Evolutionary conservation across 495 filamentous ascomycete species (phyloP).

Genomic region (Aspergillus sclerotioniger): DNA sequence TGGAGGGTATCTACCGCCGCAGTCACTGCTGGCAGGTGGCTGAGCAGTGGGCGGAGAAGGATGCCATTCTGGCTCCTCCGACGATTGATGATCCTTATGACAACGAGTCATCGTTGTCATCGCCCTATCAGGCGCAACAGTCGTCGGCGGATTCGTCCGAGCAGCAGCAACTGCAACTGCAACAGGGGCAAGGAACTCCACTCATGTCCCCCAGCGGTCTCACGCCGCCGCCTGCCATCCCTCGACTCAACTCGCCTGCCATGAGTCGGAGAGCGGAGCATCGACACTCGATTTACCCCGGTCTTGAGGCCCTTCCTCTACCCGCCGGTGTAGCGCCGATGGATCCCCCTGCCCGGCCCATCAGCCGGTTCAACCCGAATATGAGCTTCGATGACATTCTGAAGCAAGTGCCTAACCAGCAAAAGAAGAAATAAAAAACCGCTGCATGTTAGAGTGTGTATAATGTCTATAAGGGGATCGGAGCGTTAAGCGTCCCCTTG

Average conservation of each 20-base stretch:
- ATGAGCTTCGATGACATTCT: slow-evolving; percentile 56
- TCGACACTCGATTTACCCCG: slow-evolving; percentile 46
- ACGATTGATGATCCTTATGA: slow-evolving; percentile 42
- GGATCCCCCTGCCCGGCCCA: slow-evolving; percentile 40
- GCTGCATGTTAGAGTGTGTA: slow-evolving; percentile 8
- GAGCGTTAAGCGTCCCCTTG: not conserved
- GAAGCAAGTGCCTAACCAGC: slow-evolving; percentile 44
- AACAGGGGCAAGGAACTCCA: slow-evolving; percentile 22
- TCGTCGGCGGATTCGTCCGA: slow-evolving; percentile 42
- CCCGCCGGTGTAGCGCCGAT: slow-evolving; percentile 50
- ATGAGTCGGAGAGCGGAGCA: slow-evolving; percentile 30
- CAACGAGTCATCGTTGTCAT: slow-evolving; percentile 45
- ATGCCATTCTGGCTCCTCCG: slow-evolving; percentile 36
- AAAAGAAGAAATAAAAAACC: slow-evolving; percentile 38
- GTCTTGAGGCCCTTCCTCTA: slow-evolving; percentile 51
- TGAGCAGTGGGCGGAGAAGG: slow-evolving; percentile 63
- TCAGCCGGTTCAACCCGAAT: slow-evolving; percentile 47
- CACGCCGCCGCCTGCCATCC: slow-evolving; percentile 38
- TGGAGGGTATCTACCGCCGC: slow-evolving; percentile 86
- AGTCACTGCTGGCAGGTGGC: slow-evolving; percentile 90
- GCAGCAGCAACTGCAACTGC: slow-evolving; percentile 11
- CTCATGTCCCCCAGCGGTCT: slow-evolving; percentile 31
- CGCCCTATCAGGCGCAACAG: slow-evolving; percentile 43
- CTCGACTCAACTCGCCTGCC: slow-evolving; percentile 45
- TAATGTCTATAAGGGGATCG: not conserved